Evolutionary conservation across 108 stramenopile species (phyloP).

Genomic region (Skeletonema menzelii): DNA sequence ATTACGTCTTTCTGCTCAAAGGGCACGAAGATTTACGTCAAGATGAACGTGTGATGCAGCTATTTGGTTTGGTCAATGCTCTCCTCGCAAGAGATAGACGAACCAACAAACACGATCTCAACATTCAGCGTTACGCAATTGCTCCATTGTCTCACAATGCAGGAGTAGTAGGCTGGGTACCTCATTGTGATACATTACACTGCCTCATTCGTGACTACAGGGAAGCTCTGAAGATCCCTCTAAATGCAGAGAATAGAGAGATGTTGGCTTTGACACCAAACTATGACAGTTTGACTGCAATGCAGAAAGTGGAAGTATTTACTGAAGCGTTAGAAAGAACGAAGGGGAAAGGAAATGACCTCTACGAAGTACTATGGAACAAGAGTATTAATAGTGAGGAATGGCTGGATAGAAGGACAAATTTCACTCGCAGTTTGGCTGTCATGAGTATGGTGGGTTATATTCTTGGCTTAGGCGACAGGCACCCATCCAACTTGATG

Average conservation of each 20-base stretch:
- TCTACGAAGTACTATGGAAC: constrained; percentile 96
- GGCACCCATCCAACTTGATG: constrained; percentile 94
- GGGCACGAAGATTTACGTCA: constrained; percentile 99
- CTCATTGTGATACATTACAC: constrained; percentile 97
- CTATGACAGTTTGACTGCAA: constrained; percentile 92
- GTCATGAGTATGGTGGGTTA: constrained; percentile 99
- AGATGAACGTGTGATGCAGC: constrained; percentile 99
- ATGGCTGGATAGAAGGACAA: constrained; percentile 97
- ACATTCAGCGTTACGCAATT: constrained; percentile 95
- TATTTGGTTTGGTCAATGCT: constrained; percentile 98
- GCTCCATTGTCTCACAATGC: constrained; percentile 95
- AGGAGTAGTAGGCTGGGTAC: constrained; percentile 99
- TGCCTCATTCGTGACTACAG: constrained; percentile 95
- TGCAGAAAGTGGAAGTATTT: constrained; percentile 99
- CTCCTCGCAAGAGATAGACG: constrained; percentile 93
- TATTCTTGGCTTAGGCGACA: constrained; percentile 90
- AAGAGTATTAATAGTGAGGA: constrained; percentile 94
- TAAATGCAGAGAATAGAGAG: constrained; percentile 95
- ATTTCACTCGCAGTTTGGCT: constrained; percentile 95
- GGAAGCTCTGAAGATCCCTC: constrained; percentile 80
- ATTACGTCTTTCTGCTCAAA: constrained; percentile 98
- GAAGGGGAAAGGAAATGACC: constrained; percentile 88
- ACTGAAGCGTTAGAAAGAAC: constrained; percentile 86
- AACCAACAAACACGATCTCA: constrained; percentile 92
- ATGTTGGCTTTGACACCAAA: constrained; percentile 90